Conservation (phyloP, 768 basidiomycete genomes). For the Leucocoprinus leucothites region DNA sequence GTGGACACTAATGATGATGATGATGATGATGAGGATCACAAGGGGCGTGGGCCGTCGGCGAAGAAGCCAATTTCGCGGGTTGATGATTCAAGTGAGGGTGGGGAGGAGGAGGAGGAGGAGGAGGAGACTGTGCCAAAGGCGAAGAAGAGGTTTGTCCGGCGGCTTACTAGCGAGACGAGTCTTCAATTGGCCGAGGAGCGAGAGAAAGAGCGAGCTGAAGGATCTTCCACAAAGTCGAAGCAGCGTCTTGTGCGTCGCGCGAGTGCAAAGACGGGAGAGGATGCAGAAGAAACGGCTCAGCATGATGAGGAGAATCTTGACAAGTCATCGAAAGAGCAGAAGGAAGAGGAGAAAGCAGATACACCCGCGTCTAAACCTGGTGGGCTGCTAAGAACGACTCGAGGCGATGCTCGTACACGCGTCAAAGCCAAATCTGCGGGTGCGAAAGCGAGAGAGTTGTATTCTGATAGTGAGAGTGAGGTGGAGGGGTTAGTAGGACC, state of each 20-base stretch:
- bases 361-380: slow-evolving; percentile 9
- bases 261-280: background rate
- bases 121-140: background rate
- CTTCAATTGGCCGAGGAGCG: background rate
- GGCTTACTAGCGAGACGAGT: background rate
- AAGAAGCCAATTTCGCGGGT: background rate
- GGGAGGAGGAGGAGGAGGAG: background rate
- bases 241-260: background rate
- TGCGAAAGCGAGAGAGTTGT: slow-evolving; percentile 11
- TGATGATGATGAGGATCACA: background rate
- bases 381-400: slow-evolving; percentile 15
- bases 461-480: slow-evolving; percentile 18
- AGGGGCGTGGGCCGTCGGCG: background rate
- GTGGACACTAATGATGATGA: background rate
- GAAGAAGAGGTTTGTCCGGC: slow-evolving; percentile 5
- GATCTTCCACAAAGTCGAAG: background rate
- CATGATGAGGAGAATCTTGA: slow-evolving; percentile 6
- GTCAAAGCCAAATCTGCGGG: slow-evolving; percentile 19
- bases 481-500: slow-evolving; percentile 5
- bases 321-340: background rate
- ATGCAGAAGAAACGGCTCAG: background rate
- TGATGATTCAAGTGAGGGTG: no score
- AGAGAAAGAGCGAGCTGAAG: background rate
- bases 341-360: slow-evolving; percentile 11
- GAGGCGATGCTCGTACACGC: slow-evolving; percentile 25